These are phyloP conservation scores for Guadua angustifolia DNA, from an alignment of 176 grass and related monocot genomes.

Conservation along the genomic window DNA sequence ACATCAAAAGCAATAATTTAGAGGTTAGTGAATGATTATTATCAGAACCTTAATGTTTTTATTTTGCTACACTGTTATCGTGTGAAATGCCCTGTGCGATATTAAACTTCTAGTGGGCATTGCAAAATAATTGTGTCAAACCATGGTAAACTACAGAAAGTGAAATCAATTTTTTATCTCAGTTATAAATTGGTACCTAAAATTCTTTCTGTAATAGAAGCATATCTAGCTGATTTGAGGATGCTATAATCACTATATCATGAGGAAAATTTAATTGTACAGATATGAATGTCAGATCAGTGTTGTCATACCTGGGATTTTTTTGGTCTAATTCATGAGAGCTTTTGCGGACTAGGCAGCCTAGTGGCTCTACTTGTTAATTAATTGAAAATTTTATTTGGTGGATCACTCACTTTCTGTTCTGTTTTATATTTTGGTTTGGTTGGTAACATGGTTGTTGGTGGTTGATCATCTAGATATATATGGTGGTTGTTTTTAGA, in stretches of 20 bases:
- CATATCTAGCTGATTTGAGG: neutral
- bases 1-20: constrained; percentile 90
- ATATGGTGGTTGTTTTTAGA: constrained; percentile 47
- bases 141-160: constrained; percentile 10
- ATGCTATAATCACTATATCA: constrained; percentile 24
- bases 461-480: constrained; percentile 53
- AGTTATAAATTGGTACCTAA: constrained; percentile 10
- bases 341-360: constrained; percentile 31
- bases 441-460: constrained; percentile 54
- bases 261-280: constrained; percentile 16
- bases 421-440: constrained; percentile 40
- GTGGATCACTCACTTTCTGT: constrained; percentile 10
- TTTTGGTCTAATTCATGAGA: constrained; percentile 27
- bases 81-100: neutral
- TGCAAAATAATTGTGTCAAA: constrained; percentile 28
- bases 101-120: constrained; percentile 12
- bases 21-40: constrained; percentile 70
- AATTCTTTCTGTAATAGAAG: neutral
- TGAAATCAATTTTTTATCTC: neutral
- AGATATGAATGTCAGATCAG: constrained; percentile 1
- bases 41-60: constrained; percentile 16
- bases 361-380: neutral
- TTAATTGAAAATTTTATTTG: constrained; percentile 21
- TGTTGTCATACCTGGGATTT: constrained; percentile 12
- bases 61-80: neutral